These are phyloP conservation scores for Ogataea degrootiae DNA, from an alignment of 805 yeast species.

Conservation along the genomic window DNA sequence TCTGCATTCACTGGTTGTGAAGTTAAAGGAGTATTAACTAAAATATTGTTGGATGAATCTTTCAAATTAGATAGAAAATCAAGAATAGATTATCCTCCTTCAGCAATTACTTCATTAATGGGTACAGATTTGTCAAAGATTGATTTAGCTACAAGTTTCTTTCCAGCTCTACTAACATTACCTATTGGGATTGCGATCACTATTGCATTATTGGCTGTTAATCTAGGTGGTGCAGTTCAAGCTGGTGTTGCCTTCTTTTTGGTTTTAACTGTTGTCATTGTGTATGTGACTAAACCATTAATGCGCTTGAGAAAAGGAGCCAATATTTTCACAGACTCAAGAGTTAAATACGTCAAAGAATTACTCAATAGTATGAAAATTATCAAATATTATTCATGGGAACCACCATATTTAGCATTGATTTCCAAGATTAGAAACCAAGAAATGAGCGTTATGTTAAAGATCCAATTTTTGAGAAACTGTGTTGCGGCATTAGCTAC, in stretches of 20 bases:
- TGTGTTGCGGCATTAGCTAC: slow-evolving; percentile 59
- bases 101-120: slow-evolving; percentile 70
- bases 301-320: slow-evolving; percentile 54
- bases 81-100: slow-evolving; percentile 55
- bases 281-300: slow-evolving; percentile 44
- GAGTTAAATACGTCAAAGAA: slow-evolving; percentile 76
- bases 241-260: slow-evolving; percentile 60
- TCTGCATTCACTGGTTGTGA: slow-evolving; percentile 65
- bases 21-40: slow-evolving; percentile 64
- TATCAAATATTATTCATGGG: slow-evolving; percentile 92
- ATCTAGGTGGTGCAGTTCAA: slow-evolving; percentile 69
- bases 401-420: slow-evolving; percentile 61
- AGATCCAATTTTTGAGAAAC: slow-evolving; percentile 62
- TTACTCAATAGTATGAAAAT: slow-evolving; percentile 71
- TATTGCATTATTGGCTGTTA: slow-evolving; percentile 56
- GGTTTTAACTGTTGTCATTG: slow-evolving; percentile 45
- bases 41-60: slow-evolving; percentile 65
- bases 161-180: slow-evolving; percentile 58
- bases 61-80: slow-evolving; percentile 56
- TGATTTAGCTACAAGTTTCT: slow-evolving; percentile 69
- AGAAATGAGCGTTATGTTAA: slow-evolving; percentile 60
- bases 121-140: slow-evolving; percentile 80
- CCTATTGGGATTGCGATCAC: slow-evolving; percentile 62
- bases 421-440: slow-evolving; percentile 50
- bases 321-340: slow-evolving; percentile 62